Percentiles rank a stretch among this genome's conserved stretches.
Evolutionary conservation across 2,329 filamentous ascomycete genomes (phyloP).

Genomic region (Claviceps lovelessii): DNA sequence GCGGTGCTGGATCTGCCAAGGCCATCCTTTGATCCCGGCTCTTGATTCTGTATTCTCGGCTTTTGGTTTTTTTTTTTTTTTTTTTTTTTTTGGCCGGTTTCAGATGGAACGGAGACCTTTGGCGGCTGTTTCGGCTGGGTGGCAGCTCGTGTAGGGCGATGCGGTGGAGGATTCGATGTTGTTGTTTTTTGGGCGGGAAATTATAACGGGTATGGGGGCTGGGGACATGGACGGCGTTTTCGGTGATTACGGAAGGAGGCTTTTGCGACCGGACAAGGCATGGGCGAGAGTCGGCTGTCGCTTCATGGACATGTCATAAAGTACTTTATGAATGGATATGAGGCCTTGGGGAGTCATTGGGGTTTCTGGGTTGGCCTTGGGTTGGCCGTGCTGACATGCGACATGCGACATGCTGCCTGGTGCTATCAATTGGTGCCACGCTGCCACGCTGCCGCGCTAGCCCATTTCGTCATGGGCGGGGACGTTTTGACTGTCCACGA

Average conservation of each 20-base stretch:
- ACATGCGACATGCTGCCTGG: too few relatives aligned
- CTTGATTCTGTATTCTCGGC: too few relatives aligned
- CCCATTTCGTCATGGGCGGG: not conserved
- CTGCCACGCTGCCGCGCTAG: not conserved
- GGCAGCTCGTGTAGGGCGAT: not conserved
- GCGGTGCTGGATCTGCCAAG: conserved; percentile 30
- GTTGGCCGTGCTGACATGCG: not conserved
- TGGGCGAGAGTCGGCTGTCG: not conserved
- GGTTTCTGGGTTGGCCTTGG: too few relatives aligned
- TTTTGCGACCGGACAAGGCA: not conserved
- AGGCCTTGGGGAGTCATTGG: too few relatives aligned
- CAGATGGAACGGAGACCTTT: too few relatives aligned
- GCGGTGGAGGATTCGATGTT: not conserved
- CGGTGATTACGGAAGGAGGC: not conserved
- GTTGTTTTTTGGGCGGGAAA: not conserved
- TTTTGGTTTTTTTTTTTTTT: too few relatives aligned
- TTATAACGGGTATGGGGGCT: not conserved
- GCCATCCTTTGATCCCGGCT: conserved; percentile 15
- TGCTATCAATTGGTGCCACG: too few relatives aligned
- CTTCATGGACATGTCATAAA: not conserved
- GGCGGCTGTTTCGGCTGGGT: not conserved
- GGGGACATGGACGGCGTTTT: too few relatives aligned
- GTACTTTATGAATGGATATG: too few relatives aligned
- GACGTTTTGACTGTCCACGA: too few relatives aligned
- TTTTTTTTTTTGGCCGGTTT: not conserved